Conservation (phyloP, 306 rosid species). For the Leucaena leucocephala region DNA sequence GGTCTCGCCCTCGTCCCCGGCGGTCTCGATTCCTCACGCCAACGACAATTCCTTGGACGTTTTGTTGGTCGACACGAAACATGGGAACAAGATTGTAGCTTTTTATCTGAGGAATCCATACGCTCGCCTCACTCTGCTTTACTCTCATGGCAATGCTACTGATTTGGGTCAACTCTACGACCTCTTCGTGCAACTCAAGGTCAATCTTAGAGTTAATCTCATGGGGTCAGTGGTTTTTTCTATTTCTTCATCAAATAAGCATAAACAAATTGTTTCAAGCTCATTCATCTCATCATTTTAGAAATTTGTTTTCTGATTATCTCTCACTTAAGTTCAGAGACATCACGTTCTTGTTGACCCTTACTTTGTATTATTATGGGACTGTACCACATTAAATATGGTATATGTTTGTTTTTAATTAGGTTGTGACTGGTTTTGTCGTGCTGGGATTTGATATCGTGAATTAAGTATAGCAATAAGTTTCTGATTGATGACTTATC, state of each 20-base stretch:
- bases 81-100: slow-evolving; percentile 85
- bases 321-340: neutral
- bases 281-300: slow-evolving; percentile 25
- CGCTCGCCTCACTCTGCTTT: slow-evolving; percentile 85
- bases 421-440: slow-evolving; percentile 8
- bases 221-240: slow-evolving; percentile 79
- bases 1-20: slow-evolving; percentile 57
- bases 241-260: slow-evolving; percentile 2
- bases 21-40: slow-evolving; percentile 50
- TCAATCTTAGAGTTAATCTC: slow-evolving; percentile 96
- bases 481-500: slow-evolving; percentile 2
- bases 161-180: slow-evolving; percentile 96
- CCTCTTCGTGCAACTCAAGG: slow-evolving; percentile 96
- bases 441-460: slow-evolving; percentile 46
- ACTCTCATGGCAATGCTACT: slow-evolving; percentile 96
- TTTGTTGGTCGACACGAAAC: slow-evolving; percentile 73
- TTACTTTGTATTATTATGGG: neutral
- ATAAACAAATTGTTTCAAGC: slow-evolving; percentile 1
- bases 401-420: neutral
- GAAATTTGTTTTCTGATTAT: neutral
- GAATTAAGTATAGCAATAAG: neutral
- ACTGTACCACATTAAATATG: neutral
- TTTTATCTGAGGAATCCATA: slow-evolving; percentile 81
- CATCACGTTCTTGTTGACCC: neutral
- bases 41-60: slow-evolving; percentile 75